Evolutionary conservation across 352 stramenopile species (phyloP), one percentile per base, ranked within the genome.

Genomic region (Paralagenidium karlingii): DNA sequence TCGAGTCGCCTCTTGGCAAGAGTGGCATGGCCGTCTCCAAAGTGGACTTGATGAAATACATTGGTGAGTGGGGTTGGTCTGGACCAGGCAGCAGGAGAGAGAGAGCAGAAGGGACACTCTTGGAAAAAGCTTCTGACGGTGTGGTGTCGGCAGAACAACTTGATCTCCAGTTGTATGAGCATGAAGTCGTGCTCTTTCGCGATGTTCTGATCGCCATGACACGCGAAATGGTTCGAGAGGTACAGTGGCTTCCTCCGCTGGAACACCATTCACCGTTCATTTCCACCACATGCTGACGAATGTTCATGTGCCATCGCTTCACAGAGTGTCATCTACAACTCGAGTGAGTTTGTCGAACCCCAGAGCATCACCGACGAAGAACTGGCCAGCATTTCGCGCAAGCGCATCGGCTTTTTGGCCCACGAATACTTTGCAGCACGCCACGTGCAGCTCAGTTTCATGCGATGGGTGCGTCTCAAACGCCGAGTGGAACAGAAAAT

Each of bases 151-250:
- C 49, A 85, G 58, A 63, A 39, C 57, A 61, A 29, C 51, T 92
- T n/a, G 53, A 76, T 8, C 50, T 96, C 15, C 66, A 68, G 3
- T 47, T 95, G 22, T 94, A 92, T 38, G 69, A 90, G 33, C 73
- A 79, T 26, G 65, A 88, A 36, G 62, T 59, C 24, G 61, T 96
- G 2, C 60, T 93, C 31, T 95, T 96, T 49, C 68, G 79, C 18
- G 78, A 95, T 49, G 81, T 95, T 12, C 59, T 94, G 29, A 62
- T 85, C 3, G 63, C 69, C 24, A 82, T 85, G 74, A 63, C 74
- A 1, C 59, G 70, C 5, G 74, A 87, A 38, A 77, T 87, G 66
- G 70, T 85, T 33, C 83, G 83, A 60, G 62, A 69, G 58, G 74
- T 84, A 47, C n/a, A 66, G n/a, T n/a, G n/a, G n/a, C n/a, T n/a